These are phyloP conservation scores for Ustilago crameri DNA, from an alignment of 1,284 basidiomycete species.

Conservation along the genomic window DNA sequence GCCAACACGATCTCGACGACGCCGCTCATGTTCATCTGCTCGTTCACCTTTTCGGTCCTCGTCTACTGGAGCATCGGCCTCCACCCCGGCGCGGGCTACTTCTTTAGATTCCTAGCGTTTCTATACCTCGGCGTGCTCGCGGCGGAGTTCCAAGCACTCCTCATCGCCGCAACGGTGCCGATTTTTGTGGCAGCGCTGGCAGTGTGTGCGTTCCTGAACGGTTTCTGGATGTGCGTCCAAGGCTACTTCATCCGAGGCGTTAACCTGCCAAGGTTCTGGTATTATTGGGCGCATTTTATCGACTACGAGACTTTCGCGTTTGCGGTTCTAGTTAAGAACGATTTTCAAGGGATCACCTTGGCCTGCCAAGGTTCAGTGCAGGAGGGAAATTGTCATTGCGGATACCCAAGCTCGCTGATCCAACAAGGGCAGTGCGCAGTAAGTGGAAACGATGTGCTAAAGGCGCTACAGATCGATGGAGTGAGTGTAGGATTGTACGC, in stretches of 20 bases:
- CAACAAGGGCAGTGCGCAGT: conserved; percentile 26
- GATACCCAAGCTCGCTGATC: conserved; percentile 25
- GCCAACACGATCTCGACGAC: conserved; percentile 67
- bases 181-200: conserved; percentile 76
- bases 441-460: conserved; percentile 32
- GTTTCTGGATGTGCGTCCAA: conserved; percentile 74
- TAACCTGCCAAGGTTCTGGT: conserved; percentile 75
- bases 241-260: conserved; percentile 69
- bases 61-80: conserved; percentile 71
- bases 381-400: conserved; percentile 42
- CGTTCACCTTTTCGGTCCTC: conserved; percentile 58
- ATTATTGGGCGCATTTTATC: conserved; percentile 73
- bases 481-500: conserved; percentile 59
- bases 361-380: conserved; percentile 68
- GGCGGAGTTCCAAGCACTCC: conserved; percentile 73
- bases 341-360: conserved; percentile 72
- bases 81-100: conserved; percentile 71
- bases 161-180: conserved; percentile 73
- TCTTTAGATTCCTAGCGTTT: conserved; percentile 74
- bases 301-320: conserved; percentile 71
- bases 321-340: conserved; percentile 71
- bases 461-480: conserved; percentile 54
- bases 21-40: conserved; percentile 69
- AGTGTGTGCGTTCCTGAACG: conserved; percentile 74
- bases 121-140: conserved; percentile 74